A percentile compares a stretch with the other conserved stretches of the same genome.
Evolutionary conservation across 2,329 filamentous ascomycete genomes (phyloP).

Genomic region (Colletotrichum sp.): DNA sequence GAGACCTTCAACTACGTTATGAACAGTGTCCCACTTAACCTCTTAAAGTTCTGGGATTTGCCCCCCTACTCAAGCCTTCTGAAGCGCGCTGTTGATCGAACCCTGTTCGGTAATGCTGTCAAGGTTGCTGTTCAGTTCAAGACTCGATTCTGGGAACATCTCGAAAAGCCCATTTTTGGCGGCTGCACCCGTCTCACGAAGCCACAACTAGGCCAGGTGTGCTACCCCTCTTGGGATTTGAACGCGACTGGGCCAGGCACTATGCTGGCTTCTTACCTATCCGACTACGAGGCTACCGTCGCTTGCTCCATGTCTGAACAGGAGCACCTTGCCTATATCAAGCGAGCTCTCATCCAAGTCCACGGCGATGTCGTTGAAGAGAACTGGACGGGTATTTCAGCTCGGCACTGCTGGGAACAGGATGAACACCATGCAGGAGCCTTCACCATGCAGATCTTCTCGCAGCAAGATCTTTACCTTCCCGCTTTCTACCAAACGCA

Average conservation of each 20-base stretch:
- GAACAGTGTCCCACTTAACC: constrained; percentile 40
- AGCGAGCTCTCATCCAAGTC: constrained; percentile 59
- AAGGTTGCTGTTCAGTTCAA: constrained; percentile 61
- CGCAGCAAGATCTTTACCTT: constrained; percentile 64
- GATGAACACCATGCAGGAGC: constrained; percentile 62
- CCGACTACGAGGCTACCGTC: constrained; percentile 44
- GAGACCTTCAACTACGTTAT: constrained; percentile 41
- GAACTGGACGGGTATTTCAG: constrained; percentile 61
- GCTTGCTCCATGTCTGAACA: constrained; percentile 45
- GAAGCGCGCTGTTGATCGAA: constrained; percentile 28
- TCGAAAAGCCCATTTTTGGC: constrained; percentile 36
- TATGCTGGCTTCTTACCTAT: constrained; percentile 52
- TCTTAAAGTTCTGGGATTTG: constrained; percentile 40
- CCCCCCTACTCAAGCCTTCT: constrained; percentile 36
- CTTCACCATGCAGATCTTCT: constrained; percentile 55
- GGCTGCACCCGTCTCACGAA: constrained; percentile 56
- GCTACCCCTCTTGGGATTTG: constrained; percentile 57
- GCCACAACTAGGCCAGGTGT: constrained; percentile 51
- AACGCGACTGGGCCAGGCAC: constrained; percentile 57
- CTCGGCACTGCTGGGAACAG: constrained; percentile 62
- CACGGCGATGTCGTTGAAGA: constrained; percentile 49
- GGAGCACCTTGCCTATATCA: constrained; percentile 56
- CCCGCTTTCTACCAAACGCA: constrained; percentile 67
- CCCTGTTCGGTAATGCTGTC: constrained; percentile 27
- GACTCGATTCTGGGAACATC: constrained; percentile 44